These are phyloP conservation scores for Sphaceloma murrayae DNA, from an alignment of 2,329 filamentous ascomycete species.

Conservation along the genomic window DNA sequence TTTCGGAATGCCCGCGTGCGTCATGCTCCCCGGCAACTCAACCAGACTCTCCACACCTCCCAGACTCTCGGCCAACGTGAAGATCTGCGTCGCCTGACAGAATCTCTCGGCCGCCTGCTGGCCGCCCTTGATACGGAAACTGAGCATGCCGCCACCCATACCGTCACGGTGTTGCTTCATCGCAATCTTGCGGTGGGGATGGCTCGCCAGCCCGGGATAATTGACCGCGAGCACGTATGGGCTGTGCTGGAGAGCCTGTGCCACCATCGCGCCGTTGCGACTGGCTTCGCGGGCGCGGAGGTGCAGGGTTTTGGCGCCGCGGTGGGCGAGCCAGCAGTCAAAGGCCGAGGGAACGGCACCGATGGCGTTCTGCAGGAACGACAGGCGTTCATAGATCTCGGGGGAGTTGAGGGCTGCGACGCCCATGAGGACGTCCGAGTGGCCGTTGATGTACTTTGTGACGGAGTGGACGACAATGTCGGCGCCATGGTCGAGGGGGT, in stretches of 20 bases:
- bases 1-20: constrained; percentile 85
- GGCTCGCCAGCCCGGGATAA: constrained; percentile 83
- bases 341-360: constrained; percentile 91
- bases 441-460: constrained; percentile 98
- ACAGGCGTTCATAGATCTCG: constrained; percentile 62
- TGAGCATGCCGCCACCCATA: constrained; percentile 95
- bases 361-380: constrained; percentile 94
- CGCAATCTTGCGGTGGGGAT: constrained; percentile 77
- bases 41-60: constrained; percentile 87
- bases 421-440: constrained; percentile 94
- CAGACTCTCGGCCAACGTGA: constrained; percentile 84
- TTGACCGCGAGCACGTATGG: constrained; percentile 82
- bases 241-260: constrained; percentile 65
- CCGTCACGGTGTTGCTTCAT: constrained; percentile 85
- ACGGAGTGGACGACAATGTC: constrained; percentile 94
- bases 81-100: constrained; percentile 81
- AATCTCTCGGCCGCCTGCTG: constrained; percentile 79
- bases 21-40: constrained; percentile 93
- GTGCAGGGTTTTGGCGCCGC: constrained; percentile 93
- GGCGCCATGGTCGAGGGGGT: constrained; percentile 86
- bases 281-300: constrained; percentile 79
- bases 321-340: constrained; percentile 95
- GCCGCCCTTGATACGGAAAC: constrained; percentile 85
- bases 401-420: constrained; percentile 90
- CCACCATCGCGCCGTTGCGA: constrained; percentile 69